phyloP scores from a whole-genome alignment of 2,329 filamentous ascomycete species.

The Botrytis squamosa region DNA sequence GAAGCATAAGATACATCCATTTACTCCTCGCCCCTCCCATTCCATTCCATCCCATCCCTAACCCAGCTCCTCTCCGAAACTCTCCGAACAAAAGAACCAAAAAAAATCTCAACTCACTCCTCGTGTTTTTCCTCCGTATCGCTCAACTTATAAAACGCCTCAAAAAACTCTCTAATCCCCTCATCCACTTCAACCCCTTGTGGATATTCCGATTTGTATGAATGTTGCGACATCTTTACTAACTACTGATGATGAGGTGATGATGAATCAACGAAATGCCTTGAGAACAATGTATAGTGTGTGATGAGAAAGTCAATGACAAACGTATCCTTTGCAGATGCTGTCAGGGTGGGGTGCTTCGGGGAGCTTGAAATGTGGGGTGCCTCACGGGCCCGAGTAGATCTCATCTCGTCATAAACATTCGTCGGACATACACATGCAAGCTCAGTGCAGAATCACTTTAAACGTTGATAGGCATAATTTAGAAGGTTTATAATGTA shows the following conservation, averaged over 20 bases:
- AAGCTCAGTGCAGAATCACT: not conserved
- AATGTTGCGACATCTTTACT: not conserved
- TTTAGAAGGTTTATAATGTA: not conserved
- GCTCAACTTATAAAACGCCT: conserved; percentile 64
- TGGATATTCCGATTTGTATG: not conserved
- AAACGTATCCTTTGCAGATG: not conserved
- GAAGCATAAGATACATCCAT: not conserved
- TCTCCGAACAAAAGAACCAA: too few species aligned
- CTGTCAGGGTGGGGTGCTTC: not conserved
- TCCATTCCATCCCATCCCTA: not conserved
- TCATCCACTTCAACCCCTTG: conserved; percentile 45
- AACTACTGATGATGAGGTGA: not conserved
- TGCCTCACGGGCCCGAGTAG: not conserved
- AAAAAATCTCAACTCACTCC: conserved; percentile 47
- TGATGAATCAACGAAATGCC: not conserved
- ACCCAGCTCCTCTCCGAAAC: not conserved
- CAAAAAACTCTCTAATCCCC: conserved; percentile 65
- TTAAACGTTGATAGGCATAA: too few species aligned
- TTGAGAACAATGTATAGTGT: not conserved
- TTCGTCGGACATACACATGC: not conserved
- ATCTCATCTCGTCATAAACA: not conserved
- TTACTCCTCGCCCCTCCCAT: not conserved
- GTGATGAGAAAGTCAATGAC: not conserved
- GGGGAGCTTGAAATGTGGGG: not conserved
- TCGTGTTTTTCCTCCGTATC: conserved; percentile 42